Evolutionary conservation across 768 basidiomycete species (phyloP), one percentile per base, ranked within the genome.

Genomic region (Hygrocybe coccinea): DNA sequence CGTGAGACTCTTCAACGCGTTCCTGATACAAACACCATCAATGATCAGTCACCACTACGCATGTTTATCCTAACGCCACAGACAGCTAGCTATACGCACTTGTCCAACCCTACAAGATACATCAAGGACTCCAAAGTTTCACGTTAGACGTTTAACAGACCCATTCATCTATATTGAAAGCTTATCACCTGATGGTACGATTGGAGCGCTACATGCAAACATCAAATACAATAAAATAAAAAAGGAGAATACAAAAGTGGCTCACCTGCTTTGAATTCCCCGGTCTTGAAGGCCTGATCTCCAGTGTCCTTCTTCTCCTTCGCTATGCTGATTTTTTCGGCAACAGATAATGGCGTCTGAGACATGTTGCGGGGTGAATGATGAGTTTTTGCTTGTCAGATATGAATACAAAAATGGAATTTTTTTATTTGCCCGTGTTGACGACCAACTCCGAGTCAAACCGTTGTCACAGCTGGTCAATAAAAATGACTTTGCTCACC

Each of bases 61-160:
- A 11, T 22, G n/a, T 17, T 17, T 19, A 17, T 22, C n/a, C 35
- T 41, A 48, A 15, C 14, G 39, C 45, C 45, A 25, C 41, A 11
- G 15, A 21, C 2, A 47, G 51, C 38, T 34, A 25, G 37, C 33
- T 46, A 8, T 39, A 68, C 83, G 57, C 64, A 88, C 89, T 87
- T 91, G 76, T 90, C 85, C 47, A 92, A 68, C 19, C 90, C 90
- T 41, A 81, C 73, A 12, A 91, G 76, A 61, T 84, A 90, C 76
- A 90, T 74, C 50, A 90, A 71, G 21, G 89, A 73, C 89, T 88
- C 49, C 19, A 50, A 44, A 17, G 50, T 52, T 19, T 52, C 54
- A 52, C 38, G 57, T 59, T 45, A 63, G 54, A 61, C 45, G 50
- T 55, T n/a, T n/a, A n/a, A n/a, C 54, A 55, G 45, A 52, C 35